phyloP scores from a whole-genome alignment of 495 filamentous ascomycete genomes.

The Aspergillus indologenus region DNA sequence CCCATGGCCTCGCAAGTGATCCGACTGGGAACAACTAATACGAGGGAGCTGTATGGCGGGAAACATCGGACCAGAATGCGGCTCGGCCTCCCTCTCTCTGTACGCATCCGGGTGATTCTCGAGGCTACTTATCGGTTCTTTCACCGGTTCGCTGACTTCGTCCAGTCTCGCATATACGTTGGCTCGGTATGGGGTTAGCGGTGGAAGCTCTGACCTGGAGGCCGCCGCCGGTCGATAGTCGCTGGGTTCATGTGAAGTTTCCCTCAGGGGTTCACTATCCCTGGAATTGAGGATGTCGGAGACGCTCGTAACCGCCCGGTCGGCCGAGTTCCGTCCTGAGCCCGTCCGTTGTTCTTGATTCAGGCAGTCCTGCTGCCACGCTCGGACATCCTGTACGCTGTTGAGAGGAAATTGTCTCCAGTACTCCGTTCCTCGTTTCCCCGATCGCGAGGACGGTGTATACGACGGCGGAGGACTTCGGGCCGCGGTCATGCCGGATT shows the following conservation, averaged over 20 bases:
- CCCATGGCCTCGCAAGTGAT: neutral
- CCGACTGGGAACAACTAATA: neutral
- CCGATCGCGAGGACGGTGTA: constrained; percentile 25
- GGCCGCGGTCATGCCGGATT: neutral
- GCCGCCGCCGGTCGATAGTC: neutral
- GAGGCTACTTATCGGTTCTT: neutral
- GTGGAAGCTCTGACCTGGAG: neutral
- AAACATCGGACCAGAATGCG: neutral
- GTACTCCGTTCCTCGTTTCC: constrained; percentile 33
- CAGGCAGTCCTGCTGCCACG: constrained; percentile 34
- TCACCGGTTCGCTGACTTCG: neutral
- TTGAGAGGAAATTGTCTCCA: constrained; percentile 39
- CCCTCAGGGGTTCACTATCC: neutral
- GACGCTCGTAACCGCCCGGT: neutral
- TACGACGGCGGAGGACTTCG: constrained; percentile 11
- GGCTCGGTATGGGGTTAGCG: neutral
- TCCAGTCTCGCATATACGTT: neutral
- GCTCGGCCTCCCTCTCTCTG: neutral
- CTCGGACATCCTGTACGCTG: constrained; percentile 30
- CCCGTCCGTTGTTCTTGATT: neutral
- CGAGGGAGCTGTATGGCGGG: neutral
- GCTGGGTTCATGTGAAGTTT: neutral
- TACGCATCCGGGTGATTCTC: neutral
- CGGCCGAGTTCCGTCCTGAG: neutral
- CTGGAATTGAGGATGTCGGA: neutral